These are phyloP conservation scores for Huntiella omanensis DNA, from an alignment of 2,329 filamentous ascomycete species.

Conservation along the genomic window DNA sequence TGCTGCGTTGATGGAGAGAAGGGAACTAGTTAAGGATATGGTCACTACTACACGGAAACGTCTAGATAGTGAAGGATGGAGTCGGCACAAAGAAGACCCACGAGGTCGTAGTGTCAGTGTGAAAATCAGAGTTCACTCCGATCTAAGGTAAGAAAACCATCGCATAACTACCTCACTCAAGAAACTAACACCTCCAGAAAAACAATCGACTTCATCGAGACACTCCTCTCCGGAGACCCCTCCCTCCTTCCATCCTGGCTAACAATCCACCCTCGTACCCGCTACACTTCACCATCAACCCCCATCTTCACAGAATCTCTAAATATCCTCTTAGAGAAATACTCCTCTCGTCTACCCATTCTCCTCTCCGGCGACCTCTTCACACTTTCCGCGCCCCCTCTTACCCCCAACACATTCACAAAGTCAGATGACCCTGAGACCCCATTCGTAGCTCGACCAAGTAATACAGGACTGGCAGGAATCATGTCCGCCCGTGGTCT, in stretches of 20 bases:
- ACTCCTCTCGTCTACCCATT: constrained; percentile 37
- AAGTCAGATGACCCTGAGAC: constrained; percentile 15
- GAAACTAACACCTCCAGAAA: constrained; percentile 18
- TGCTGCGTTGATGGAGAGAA: constrained; percentile 47
- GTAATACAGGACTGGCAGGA: constrained; percentile 34
- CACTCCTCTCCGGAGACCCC: constrained; percentile 35
- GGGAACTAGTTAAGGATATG: constrained; percentile 48
- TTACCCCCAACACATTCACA: constrained; percentile 15
- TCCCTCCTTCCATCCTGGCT: constrained; percentile 41
- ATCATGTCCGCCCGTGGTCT: constrained; percentile 55
- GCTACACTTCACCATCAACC: constrained; percentile 38
- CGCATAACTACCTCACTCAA: background rate
- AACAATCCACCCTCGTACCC: constrained; percentile 49
- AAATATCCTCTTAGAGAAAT: constrained; percentile 31
- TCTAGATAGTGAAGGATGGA: constrained; percentile 34
- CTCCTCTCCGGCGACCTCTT: constrained; percentile 54
- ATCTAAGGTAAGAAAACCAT: constrained; percentile 28
- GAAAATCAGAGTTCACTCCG: constrained; percentile 50
- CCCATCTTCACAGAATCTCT: constrained; percentile 46
- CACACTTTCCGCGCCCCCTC: constrained; percentile 29
- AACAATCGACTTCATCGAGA: constrained; percentile 43
- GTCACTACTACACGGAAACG: constrained; percentile 35
- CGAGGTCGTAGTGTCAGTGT: constrained; percentile 43
- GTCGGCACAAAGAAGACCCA: constrained; percentile 24
- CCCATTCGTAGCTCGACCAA: constrained; percentile 16